phyloP scores from a whole-genome alignment of 2,329 filamentous ascomycete species.

The Colletotrichum sp. region DNA sequence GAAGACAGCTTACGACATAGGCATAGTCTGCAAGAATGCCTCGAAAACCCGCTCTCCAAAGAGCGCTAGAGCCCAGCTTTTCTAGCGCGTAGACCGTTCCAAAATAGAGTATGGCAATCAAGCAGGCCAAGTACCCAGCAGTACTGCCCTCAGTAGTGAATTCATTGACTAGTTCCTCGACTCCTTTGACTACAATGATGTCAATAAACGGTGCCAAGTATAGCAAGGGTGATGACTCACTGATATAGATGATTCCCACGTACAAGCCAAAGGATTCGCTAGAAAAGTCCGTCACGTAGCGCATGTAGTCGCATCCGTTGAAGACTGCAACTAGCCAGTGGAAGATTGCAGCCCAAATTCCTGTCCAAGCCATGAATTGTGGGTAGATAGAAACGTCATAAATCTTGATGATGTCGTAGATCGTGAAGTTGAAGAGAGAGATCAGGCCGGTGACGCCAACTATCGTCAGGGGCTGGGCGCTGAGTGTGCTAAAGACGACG shows the following conservation, averaged over 20 bases:
- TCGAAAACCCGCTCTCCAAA: slow-evolving; percentile 48
- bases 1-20: slow-evolving; percentile 41
- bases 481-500: slow-evolving; percentile 57
- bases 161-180: slow-evolving; percentile 58
- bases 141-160: slow-evolving; percentile 41
- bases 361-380: slow-evolving; percentile 60
- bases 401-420: slow-evolving; percentile 58
- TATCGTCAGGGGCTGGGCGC: slow-evolving; percentile 59
- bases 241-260: slow-evolving; percentile 61
- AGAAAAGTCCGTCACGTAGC: slow-evolving; percentile 62
- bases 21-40: slow-evolving; percentile 57
- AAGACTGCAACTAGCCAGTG: slow-evolving; percentile 60
- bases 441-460: slow-evolving; percentile 62
- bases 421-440: slow-evolving; percentile 63
- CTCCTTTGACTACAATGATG: slow-evolving; percentile 28
- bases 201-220: slow-evolving; percentile 35
- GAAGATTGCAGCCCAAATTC: slow-evolving; percentile 62
- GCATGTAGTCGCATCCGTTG: slow-evolving; percentile 62
- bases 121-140: slow-evolving; percentile 49
- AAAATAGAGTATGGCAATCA: slow-evolving; percentile 44
- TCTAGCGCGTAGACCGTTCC: slow-evolving; percentile 55
- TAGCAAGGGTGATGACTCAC: slow-evolving; percentile 44
- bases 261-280: slow-evolving; percentile 59
- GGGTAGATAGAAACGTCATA: slow-evolving; percentile 57
- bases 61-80: slow-evolving; percentile 47